phyloP scores from a whole-genome alignment of 176 grass and related monocot species.

The Leersia perrieri region DNA sequence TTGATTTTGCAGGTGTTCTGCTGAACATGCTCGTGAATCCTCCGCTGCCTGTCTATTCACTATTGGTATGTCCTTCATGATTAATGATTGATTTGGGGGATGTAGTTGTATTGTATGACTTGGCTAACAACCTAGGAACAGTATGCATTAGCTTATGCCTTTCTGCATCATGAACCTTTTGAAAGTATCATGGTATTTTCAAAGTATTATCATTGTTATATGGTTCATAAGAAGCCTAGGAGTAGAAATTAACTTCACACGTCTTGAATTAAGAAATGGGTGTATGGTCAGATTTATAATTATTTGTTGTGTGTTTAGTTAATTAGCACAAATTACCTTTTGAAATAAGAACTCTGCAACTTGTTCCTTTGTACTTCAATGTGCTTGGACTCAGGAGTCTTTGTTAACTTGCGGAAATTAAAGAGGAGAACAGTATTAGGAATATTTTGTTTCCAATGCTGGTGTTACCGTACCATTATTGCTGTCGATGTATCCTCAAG shows the following conservation, averaged over 20 bases:
- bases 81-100: not conserved
- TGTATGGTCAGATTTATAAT: constrained; percentile 7
- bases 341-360: constrained; percentile 28
- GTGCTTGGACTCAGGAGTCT: constrained; percentile 44
- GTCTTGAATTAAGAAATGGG: constrained; percentile 18
- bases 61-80: constrained; percentile 65
- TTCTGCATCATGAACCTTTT: not conserved
- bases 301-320: constrained; percentile 26
- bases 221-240: constrained; percentile 20
- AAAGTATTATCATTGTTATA: not conserved
- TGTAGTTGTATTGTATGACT: not conserved
- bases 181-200: not conserved
- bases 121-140: not conserved
- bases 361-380: constrained; percentile 47
- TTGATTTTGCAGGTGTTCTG: constrained; percentile 61
- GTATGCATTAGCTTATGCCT: not conserved
- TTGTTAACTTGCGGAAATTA: constrained; percentile 51
- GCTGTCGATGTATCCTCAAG: constrained; percentile 34
- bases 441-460: constrained; percentile 40
- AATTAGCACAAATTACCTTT: constrained; percentile 37
- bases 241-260: not conserved
- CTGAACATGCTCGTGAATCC: constrained; percentile 71
- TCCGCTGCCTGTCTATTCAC: constrained; percentile 58
- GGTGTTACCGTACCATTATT: constrained; percentile 38
- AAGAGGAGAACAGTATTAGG: constrained; percentile 41